Conservation (phyloP, 495 filamentous ascomycete genomes). For the Hypoxylon intermedium region DNA sequence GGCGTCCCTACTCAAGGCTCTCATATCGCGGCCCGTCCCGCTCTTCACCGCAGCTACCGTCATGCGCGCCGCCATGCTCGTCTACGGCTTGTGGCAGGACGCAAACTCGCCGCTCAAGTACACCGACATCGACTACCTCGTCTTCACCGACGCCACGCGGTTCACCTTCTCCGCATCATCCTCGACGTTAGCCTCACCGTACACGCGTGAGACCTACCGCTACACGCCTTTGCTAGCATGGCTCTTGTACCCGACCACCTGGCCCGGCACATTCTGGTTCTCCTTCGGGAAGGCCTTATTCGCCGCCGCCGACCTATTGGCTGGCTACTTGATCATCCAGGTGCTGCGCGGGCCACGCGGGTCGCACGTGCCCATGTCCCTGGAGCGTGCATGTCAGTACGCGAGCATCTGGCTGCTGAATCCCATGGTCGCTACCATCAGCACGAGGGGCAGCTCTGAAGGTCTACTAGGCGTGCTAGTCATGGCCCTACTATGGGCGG, state of each 20-base stretch:
- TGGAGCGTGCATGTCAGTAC: constrained; percentile 67
- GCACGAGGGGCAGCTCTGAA: constrained; percentile 91
- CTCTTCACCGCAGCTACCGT: constrained; percentile 73
- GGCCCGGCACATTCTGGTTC: constrained; percentile 66
- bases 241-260: constrained; percentile 83
- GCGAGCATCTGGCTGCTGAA: constrained; percentile 92
- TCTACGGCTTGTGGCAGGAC: constrained; percentile 93
- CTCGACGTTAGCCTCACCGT: constrained; percentile 69
- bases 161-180: constrained; percentile 61
- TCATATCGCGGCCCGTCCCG: constrained; percentile 51
- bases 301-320: constrained; percentile 78
- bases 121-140: constrained; percentile 98
- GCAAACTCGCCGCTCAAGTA: constrained; percentile 89
- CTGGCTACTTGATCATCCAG: constrained; percentile 83
- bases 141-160: constrained; percentile 96
- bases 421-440: constrained; percentile 97
- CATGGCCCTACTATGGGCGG: constrained; percentile 80
- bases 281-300: constrained; percentile 90
- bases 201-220: constrained; percentile 89
- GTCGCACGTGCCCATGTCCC: constrained; percentile 42
- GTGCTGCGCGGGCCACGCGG: constrained; percentile 52
- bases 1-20: constrained; percentile 32
- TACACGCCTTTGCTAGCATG: constrained; percentile 94
- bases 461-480: constrained; percentile 86
- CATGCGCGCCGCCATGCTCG: constrained; percentile 72